Evolutionary conservation across 805 yeast genomes (phyloP), one percentile per base, ranked within the genome.

Genomic region (Candida nitratophila): DNA sequence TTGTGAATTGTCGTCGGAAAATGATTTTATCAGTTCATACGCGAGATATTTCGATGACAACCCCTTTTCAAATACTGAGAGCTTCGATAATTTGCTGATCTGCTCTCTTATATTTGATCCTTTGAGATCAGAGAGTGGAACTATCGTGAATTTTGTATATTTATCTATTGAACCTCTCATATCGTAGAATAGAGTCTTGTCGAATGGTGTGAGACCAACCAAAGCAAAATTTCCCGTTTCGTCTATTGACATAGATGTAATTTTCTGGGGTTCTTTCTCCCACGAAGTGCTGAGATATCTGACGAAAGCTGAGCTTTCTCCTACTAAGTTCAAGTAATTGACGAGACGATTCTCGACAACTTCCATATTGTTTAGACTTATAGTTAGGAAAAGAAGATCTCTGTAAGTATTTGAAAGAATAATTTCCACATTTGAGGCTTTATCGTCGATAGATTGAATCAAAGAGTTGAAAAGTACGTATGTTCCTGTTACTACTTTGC

Each of bases 401-500:
- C 43, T 40, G n/a, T 38, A 41, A 4, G 48, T 15, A 35, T 53
- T 47, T 8, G 54, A 33, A 11, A 52, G 24, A 9, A 52, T 24
- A 1, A 50, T 16, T 16, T 11, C 12, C 4, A 22, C 36, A 31
- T 27, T 47, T 46, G 8, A 40, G 24, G 9, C 20, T 8, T 11
- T 15, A 14, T 20, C 19, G n/a, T 36, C 30, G 15, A 37, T 12
- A 16, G 44, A 41, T 4, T 41, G 51, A 16, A 49, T 27, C 7
- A 46, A 30, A n/a, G 56, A 50, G 19, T 49, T 45, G 37, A 52
- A 41, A 7, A 52, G 36, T 19, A 52, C 48, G 35, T 44, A 41
- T 3, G 48, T 42, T 9, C 38, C 31, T 16, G 45, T 39, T 12
- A 39, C 43, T 2, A 39, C 19, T 11, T 45, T 39, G 14, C 24